Percentiles rank a stretch among this genome's conserved stretches.
Evolutionary conservation across 2,329 filamentous ascomycete genomes (phyloP).

Genomic region (Nothophoma quercina): DNA sequence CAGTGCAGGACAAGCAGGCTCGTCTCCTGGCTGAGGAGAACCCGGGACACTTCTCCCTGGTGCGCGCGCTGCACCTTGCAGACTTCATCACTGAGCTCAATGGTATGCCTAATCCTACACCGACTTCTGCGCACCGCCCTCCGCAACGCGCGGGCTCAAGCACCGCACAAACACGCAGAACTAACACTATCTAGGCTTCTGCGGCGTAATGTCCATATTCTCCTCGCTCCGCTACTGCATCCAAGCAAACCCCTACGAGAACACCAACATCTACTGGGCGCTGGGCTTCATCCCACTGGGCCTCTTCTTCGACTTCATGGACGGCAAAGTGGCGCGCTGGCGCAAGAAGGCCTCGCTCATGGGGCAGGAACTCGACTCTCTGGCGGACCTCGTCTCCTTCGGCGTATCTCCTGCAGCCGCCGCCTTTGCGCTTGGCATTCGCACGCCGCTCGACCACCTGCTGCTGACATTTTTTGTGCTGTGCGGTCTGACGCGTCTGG

Average conservation of each 20-base stretch:
- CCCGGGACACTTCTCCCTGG: slow-evolving; percentile 70
- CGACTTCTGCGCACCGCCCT: neutral
- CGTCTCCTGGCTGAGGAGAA: slow-evolving; percentile 72
- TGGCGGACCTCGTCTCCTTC: slow-evolving; percentile 96
- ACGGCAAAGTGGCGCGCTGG: slow-evolving; percentile 96
- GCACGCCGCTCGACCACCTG: slow-evolving; percentile 82
- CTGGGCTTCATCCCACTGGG: slow-evolving; percentile 84
- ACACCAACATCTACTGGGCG: slow-evolving; percentile 79
- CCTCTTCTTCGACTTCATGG: slow-evolving; percentile 97
- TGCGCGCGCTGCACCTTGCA: slow-evolving; percentile 74
- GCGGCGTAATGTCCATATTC: slow-evolving; percentile 94
- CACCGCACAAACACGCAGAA: neutral
- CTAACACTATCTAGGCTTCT: slow-evolving; percentile 66
- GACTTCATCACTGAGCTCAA: slow-evolving; percentile 86
- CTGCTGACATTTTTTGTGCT: slow-evolving; percentile 89
- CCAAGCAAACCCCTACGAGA: slow-evolving; percentile 67
- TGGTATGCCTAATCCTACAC: slow-evolving; percentile 52
- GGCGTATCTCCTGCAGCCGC: slow-evolving; percentile 87
- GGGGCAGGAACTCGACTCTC: slow-evolving; percentile 95
- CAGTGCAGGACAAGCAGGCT: slow-evolving; percentile 78
- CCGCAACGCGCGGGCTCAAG: neutral
- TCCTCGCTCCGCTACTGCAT: slow-evolving; percentile 94
- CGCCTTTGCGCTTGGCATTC: slow-evolving; percentile 88
- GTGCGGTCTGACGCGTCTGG: slow-evolving; percentile 89
- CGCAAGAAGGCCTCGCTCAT: slow-evolving; percentile 96